Evolutionary conservation across 192 early-diverging fungal species (phyloP), one percentile per base, ranked within the genome.

Genomic region (Backusella tarrabulga): DNA sequence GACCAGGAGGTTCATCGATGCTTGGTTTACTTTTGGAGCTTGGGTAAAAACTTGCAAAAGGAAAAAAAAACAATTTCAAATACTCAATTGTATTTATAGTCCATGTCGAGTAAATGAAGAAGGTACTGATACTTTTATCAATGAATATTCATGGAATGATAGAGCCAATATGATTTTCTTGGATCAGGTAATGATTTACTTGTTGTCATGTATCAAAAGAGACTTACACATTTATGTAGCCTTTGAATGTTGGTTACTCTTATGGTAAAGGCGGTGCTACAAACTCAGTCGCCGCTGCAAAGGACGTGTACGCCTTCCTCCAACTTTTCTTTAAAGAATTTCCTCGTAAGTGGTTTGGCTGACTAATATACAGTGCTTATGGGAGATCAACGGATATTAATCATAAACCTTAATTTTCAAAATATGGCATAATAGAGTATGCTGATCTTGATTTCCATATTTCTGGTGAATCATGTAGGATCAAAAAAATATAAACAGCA

Each of bases 291-390:
- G 87, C 91, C 29, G 94, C 96, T 0, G 95, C 95, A 71, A 86
- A 88, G 52, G 93, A 96, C 79, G 93, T 96, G 26, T 96, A 97
- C 78, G 93, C 91, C 40, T 95, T 98, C 74, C 86, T 99, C 50
- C 96, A 96, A 86, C 85, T 97, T n/a, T 96, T 98, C 87, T 92
- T 96, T 72, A 82, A 93, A 72, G 90, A 91, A 72, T 95, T 96
- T 88, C 90, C 91, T 21, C 54, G 54, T 56, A 56, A 56, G 54
- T 56, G 8, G n/a, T n/a, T 56, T 56, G 5, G 19, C 19, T 56
- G 23, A 9, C 21, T 56, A 26, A 11, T 21, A 56, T 23, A 23
- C 23, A 32, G 4, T 56, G 0, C 12, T 23, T 26, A 11, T 56
- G 54, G 2, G 38, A 40, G 38, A 40, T 11, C 38, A 40, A 12